A percentile compares a stretch with the other conserved stretches of the same genome.
Evolutionary conservation across 2,329 filamentous ascomycete genomes (phyloP).

Genomic region (Blumeria graminis): DNA sequence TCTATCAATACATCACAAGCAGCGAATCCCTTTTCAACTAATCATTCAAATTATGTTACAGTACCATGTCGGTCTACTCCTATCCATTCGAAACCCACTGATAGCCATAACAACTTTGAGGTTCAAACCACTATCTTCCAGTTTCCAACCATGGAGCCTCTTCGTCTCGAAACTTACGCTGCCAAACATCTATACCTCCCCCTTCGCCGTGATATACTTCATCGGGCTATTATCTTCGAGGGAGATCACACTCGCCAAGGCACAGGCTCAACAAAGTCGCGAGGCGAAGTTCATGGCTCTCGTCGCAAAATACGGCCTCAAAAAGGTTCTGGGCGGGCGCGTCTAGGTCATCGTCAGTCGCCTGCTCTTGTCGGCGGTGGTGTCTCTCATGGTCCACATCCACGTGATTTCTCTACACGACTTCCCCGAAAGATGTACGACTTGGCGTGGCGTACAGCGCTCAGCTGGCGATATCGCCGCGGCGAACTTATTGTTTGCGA

Average conservation of each 20-base stretch:
- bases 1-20: not conserved
- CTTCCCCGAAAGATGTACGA: constrained; percentile 84
- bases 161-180: constrained; percentile 53
- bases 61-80: not conserved
- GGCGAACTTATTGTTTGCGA: constrained; percentile 75
- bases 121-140: constrained; percentile 70
- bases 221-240: constrained; percentile 80
- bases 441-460: constrained; percentile 77
- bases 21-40: not conserved
- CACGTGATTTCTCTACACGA: constrained; percentile 67
- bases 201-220: constrained; percentile 71
- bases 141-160: constrained; percentile 75
- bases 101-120: constrained; percentile 23
- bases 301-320: constrained; percentile 61
- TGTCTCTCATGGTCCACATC: constrained; percentile 72
- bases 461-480: constrained; percentile 71
- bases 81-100: not conserved
- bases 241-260: constrained; percentile 73
- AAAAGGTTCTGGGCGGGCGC: constrained; percentile 64
- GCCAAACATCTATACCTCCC: constrained; percentile 68
- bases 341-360: constrained; percentile 57
- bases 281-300: constrained; percentile 64
- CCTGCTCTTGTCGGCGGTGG: constrained; percentile 69
- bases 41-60: not conserved
- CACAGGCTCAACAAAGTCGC: constrained; percentile 60